Evolutionary conservation across 305 asterid genomes (phyloP).

Genomic region (Withania somnifera): DNA sequence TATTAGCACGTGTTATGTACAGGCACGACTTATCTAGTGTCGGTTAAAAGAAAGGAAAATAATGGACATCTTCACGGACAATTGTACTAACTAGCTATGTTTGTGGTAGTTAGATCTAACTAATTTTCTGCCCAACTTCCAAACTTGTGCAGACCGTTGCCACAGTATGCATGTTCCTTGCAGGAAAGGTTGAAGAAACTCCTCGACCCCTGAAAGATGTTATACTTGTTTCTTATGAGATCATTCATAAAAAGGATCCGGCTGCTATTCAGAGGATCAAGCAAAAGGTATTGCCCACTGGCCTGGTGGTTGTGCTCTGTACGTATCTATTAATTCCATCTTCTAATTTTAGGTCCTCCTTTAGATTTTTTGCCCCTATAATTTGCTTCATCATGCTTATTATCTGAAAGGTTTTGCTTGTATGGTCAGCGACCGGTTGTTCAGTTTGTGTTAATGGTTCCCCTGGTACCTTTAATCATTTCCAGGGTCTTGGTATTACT

Average conservation of each 20-base stretch:
- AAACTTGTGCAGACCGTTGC: constrained; percentile 54
- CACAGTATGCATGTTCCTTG: constrained; percentile 91
- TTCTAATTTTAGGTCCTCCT: not conserved
- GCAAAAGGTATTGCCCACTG: constrained; percentile 56
- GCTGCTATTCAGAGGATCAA: constrained; percentile 82
- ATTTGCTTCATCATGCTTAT: not conserved
- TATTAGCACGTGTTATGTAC: no score
- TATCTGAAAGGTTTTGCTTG: not conserved
- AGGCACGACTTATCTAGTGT: no score
- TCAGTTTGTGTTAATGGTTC: not conserved
- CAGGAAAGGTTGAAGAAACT: constrained; percentile 99
- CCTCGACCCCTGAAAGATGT: constrained; percentile 96
- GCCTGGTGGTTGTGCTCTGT: constrained; percentile 4
- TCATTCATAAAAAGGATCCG: constrained; percentile 83
- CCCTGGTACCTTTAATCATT: not conserved
- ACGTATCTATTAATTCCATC: not conserved
- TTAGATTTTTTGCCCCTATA: not conserved
- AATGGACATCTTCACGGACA: not conserved
- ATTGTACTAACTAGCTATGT: not conserved
- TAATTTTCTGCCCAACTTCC: not conserved
- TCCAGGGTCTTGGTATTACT: not conserved
- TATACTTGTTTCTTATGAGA: constrained; percentile 85
- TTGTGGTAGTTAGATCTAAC: constrained; percentile 6
- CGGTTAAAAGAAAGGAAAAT: not conserved
- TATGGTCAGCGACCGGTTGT: not conserved